These are phyloP conservation scores for Neocatenulostroma microsporum DNA, from an alignment of 2,329 filamentous ascomycete genomes.

Conservation along the genomic window DNA sequence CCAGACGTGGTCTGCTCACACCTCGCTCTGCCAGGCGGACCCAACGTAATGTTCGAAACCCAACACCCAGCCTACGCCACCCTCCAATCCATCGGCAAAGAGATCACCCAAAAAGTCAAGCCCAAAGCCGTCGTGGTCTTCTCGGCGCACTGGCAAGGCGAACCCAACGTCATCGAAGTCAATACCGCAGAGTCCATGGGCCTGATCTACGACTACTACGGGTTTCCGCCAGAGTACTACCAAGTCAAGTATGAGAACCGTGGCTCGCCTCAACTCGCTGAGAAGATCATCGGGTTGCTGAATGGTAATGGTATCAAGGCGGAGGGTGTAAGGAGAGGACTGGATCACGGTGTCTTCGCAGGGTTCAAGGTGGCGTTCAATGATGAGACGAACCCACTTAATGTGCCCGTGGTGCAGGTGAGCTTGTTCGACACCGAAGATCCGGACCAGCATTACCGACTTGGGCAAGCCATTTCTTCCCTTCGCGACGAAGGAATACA, in stretches of 20 bases:
- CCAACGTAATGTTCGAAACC: slow-evolving; percentile 60
- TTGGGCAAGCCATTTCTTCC: slow-evolving; percentile 58
- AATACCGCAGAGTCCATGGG: slow-evolving; percentile 46
- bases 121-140: slow-evolving; percentile 68
- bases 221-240: slow-evolving; percentile 64
- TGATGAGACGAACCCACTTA: slow-evolving; percentile 31
- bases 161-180: slow-evolving; percentile 3
- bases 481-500: slow-evolving; percentile 60
- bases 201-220: slow-evolving; percentile 68
- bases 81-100: slow-evolving; percentile 57
- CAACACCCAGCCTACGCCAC: slow-evolving; percentile 59
- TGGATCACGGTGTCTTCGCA: slow-evolving; percentile 70
- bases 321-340: slow-evolving; percentile 53
- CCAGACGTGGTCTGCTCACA: no score
- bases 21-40: no score
- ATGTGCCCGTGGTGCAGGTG: slow-evolving; percentile 60
- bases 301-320: slow-evolving; percentile 53
- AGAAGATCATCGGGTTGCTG: slow-evolving; percentile 50
- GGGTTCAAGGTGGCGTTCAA: slow-evolving; percentile 54
- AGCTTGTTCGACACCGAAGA: slow-evolving; percentile 60
- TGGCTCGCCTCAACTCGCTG: slow-evolving; percentile 54
- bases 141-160: slow-evolving; percentile 68
- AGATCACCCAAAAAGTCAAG: slow-evolving; percentile 63
- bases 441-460: slow-evolving; percentile 56
- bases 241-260: slow-evolving; percentile 57